Evolutionary conservation across 345 rosid species (phyloP).

Genomic region (Erodium maritimum): DNA sequence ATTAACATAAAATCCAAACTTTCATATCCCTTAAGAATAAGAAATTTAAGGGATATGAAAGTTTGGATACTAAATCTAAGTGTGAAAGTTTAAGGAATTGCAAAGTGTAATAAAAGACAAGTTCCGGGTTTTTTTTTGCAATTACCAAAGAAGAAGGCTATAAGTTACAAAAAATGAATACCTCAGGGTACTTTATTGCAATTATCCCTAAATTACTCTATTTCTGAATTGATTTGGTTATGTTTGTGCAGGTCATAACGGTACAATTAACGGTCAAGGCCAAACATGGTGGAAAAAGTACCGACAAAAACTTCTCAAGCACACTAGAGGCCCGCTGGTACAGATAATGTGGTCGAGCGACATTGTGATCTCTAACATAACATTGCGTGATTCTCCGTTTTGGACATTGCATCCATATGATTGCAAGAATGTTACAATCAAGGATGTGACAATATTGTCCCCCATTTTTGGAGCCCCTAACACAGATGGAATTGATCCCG

Average conservation of each 20-base stretch:
- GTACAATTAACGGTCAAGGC: slow-evolving; percentile 95
- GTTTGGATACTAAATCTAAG: too few relatives aligned
- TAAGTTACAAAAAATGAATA: too few relatives aligned
- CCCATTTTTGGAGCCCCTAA: slow-evolving; percentile 80
- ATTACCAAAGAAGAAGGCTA: too few relatives aligned
- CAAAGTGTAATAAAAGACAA: too few relatives aligned
- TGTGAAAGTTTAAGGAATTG: too few relatives aligned
- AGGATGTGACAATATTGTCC: slow-evolving; percentile 70
- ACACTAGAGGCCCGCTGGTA: slow-evolving; percentile 92
- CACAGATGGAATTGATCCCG: slow-evolving; percentile 97
- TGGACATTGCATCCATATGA: slow-evolving; percentile 98
- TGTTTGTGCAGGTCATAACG: slow-evolving; percentile 62
- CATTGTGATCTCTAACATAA: slow-evolving; percentile 61
- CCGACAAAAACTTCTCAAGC: slow-evolving; percentile 83
- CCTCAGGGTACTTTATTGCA: too few relatives aligned
- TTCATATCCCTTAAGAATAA: too few relatives aligned
- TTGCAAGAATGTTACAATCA: slow-evolving; percentile 77
- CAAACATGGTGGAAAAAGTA: slow-evolving; percentile 92
- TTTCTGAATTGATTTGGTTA: background rate
- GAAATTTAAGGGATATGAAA: too few relatives aligned
- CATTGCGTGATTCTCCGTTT: slow-evolving; percentile 85
- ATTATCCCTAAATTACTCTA: too few relatives aligned
- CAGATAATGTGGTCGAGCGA: slow-evolving; percentile 96
- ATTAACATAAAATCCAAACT: too few relatives aligned
- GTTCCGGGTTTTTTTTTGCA: too few relatives aligned